Evolutionary conservation across 257 asterid genomes (phyloP).

Genomic region (Przewalskia tangutica): DNA sequence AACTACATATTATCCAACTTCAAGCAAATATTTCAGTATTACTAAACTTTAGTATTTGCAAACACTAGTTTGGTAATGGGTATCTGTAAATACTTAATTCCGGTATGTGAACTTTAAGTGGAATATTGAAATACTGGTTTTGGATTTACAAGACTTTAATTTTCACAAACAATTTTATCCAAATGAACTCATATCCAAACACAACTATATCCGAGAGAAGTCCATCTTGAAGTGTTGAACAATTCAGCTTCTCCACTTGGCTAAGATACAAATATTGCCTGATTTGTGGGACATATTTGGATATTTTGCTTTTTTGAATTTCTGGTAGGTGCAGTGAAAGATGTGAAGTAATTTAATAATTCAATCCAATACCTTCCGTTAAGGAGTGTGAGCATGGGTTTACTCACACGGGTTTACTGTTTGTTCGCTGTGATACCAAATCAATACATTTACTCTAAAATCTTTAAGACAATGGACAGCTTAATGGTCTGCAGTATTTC

Average conservation of each 20-base stretch:
- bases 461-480: background rate
- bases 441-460: background rate
- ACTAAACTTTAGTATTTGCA: background rate
- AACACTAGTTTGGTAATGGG: no score
- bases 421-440: slow-evolving; percentile 1
- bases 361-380: no score
- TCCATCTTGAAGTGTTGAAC: background rate
- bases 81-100: no score
- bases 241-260: background rate
- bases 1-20: no score
- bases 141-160: no score
- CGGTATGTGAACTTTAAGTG: no score
- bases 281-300: background rate
- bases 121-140: background rate
- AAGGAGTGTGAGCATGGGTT: no score
- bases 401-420: no score
- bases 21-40: no score
- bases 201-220: background rate
- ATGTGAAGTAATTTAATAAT: no score
- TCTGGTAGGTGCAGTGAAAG: no score
- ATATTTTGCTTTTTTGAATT: no score
- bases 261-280: background rate
- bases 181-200: background rate
- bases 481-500: background rate
- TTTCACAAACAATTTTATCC: background rate